phyloP scores from a whole-genome alignment of 2,329 filamentous ascomycete species.

The Colletotrichum karsti region DNA sequence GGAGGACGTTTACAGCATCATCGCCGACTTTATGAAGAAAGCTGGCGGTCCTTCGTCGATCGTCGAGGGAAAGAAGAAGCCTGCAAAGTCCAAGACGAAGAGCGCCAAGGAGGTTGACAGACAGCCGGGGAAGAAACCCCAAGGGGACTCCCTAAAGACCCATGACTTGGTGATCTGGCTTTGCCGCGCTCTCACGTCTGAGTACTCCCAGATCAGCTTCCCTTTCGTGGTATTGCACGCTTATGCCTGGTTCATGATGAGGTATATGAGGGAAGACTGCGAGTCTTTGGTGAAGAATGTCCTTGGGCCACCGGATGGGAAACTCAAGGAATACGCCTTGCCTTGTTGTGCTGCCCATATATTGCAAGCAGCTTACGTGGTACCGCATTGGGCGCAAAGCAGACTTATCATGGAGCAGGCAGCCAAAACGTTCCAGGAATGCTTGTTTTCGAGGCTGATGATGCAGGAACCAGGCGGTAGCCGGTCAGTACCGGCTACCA shows the following conservation, averaged over 20 bases:
- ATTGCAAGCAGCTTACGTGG: too few species aligned
- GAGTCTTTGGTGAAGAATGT: not conserved
- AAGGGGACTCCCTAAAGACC: too few species aligned
- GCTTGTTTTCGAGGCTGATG: too few species aligned
- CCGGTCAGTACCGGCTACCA: too few species aligned
- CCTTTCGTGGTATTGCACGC: not conserved
- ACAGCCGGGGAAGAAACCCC: not conserved
- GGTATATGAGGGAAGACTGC: not conserved
- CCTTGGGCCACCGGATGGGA: not conserved
- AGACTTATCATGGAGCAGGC: too few species aligned
- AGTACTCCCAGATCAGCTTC: not conserved
- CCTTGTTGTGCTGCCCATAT: too few species aligned
- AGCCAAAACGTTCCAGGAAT: too few species aligned
- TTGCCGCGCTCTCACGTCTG: not conserved
- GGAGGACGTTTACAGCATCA: slow-evolving; percentile 44
- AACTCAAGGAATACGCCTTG: not conserved
- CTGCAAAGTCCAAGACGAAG: not conserved
- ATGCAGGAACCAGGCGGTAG: too few species aligned
- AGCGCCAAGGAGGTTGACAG: not conserved
- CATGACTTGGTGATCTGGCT: not conserved
- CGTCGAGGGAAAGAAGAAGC: not conserved
- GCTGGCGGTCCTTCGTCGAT: not conserved
- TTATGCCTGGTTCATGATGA: not conserved
- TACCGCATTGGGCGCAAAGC: too few species aligned
- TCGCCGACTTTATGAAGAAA: slow-evolving; percentile 26